Evolutionary conservation across 176 grass and related monocot genomes (phyloP), one percentile per base, ranked within the genome.

Genomic region (Puya raimondii): DNA sequence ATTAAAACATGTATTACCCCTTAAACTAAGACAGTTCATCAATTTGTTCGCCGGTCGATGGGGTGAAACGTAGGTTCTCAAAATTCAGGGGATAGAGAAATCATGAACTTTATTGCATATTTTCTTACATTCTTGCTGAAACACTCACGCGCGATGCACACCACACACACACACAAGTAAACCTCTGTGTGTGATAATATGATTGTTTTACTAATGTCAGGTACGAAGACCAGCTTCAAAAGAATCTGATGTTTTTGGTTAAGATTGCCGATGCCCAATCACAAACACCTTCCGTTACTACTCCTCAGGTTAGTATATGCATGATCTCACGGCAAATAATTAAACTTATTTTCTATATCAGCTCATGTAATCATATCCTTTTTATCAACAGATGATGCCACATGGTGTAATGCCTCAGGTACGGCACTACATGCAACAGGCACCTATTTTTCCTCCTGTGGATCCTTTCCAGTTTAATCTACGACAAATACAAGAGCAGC

Each of bases 151-250:
- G 5, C 29, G 29, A 26, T 26, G 25, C 25, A 26, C 3, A 33
- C 5, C 4, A 3, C 29, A 3, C 3, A 3, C 29, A 33, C 33
- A 7, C 33, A 7, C 33, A 42, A 42, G 33, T 42, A 42, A 42
- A 42, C 4, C 4, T 6, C 33, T 42, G 33, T 4, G 7, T 42
- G 33, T 42, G 33, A 42, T 42, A 21, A 61, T 67, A 14, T 67
- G 8, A 61, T 61, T n/a, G 56, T 7, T 10, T 17, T 16, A 21
- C 14, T 13, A 61, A 56, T 72, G 47, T 80, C 67, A 85, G 83
- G 67, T 85, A 76, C 67, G 77, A 85, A 76, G 77, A 67, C 3
- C 78, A 80, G 68, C 77, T 85, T 67, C 83, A 80, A 66, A 74
- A 75, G 59, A 85, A 85, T 73, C 72, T 85, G 25, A 16, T 80